Evolutionary conservation across 805 yeast species (phyloP), one percentile per base, ranked within the genome.

Genomic region (Candida mattraensis): DNA sequence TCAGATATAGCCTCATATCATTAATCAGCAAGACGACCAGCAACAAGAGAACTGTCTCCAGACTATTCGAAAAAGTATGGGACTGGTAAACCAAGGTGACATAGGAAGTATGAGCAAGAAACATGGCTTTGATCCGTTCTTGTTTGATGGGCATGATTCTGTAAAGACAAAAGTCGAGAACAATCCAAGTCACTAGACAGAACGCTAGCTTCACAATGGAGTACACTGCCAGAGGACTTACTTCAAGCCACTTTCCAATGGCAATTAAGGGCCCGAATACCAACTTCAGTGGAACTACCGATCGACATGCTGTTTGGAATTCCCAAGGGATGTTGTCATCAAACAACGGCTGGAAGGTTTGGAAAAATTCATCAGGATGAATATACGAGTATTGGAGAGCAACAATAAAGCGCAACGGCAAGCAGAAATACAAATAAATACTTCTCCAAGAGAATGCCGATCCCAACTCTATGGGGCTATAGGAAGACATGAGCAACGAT

Each of bases 281-380:
- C 10, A 83, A 25, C 56, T 83, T 76, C 28, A 89, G 54, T 0
- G 93, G 84, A 0, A 76, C 78, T 40, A 73, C 70, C 39, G 95
- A 83, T 39, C 98, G 67, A 3, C 88, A 79, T 1, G 44, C 50
- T 2, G 58, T 66, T 5, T 61, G 50, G 60, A 86, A 93, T 56
- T 91, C 99, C 99, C 99, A 91, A 0, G 97, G 89, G 1, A 71
- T 50, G 10, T 68, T 64, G 62, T 56, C 61, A 67, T 59, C 56
- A 9, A 80, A 69, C 16, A 91, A 53, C 0, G 83, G 82, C 56
- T 88, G 94, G 30, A 94, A 74, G n/a, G 81, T 76, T 58, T 94
- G 99, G 57, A 87, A 86, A 58, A 89, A 96, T 63, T 93, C 99
- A 67, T 93, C 99, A 0, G 99, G 99, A 49, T 94, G 99, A 30